These are phyloP conservation scores for Psophocarpus tetragonolobus DNA, from an alignment of 306 rosid genomes.

Conservation along the genomic window DNA sequence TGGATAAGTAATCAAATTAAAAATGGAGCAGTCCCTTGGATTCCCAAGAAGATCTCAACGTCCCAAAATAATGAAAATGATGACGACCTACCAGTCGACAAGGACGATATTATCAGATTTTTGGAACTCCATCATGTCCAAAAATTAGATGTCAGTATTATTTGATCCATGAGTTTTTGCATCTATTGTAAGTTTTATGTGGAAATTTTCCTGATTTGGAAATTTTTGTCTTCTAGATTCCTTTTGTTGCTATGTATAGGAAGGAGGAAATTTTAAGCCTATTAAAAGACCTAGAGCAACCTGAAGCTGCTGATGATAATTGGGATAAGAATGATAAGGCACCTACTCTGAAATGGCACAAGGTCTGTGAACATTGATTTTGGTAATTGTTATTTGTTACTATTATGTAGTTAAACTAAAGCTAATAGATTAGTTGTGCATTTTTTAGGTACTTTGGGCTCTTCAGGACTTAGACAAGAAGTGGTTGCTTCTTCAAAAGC, in stretches of 20 bases:
- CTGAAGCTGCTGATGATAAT: conserved; percentile 54
- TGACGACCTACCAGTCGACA: conserved; percentile 58
- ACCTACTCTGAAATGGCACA: conserved; percentile 87
- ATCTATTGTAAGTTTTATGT: conserved; percentile 18
- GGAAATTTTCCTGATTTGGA: conserved; percentile 25
- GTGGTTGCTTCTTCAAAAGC: conserved; percentile 94
- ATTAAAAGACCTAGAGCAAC: conserved; percentile 66
- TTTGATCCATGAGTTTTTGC: background rate
- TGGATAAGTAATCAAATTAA: conserved; percentile 75
- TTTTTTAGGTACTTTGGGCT: conserved; percentile 83
- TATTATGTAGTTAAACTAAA: background rate
- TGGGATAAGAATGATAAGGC: conserved; percentile 61
- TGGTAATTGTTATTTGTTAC: background rate
- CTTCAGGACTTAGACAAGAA: conserved; percentile 89
- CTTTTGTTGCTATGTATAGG: conserved; percentile 89
- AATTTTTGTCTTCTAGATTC: conserved; percentile 55
- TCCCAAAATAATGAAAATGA: conserved; percentile 38
- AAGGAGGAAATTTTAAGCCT: conserved; percentile 90
- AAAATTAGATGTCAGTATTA: conserved; percentile 79
- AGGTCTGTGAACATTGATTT: conserved; percentile 49
- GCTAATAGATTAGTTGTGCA: conserved; percentile 35
- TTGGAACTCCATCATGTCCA: conserved; percentile 91
- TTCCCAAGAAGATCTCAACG: conserved; percentile 50
- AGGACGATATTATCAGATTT: conserved; percentile 72
- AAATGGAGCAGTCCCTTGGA: conserved; percentile 64